These are phyloP conservation scores for Nitzschia inconspicua DNA, from an alignment of 108 stramenopile genomes.

Conservation along the genomic window DNA sequence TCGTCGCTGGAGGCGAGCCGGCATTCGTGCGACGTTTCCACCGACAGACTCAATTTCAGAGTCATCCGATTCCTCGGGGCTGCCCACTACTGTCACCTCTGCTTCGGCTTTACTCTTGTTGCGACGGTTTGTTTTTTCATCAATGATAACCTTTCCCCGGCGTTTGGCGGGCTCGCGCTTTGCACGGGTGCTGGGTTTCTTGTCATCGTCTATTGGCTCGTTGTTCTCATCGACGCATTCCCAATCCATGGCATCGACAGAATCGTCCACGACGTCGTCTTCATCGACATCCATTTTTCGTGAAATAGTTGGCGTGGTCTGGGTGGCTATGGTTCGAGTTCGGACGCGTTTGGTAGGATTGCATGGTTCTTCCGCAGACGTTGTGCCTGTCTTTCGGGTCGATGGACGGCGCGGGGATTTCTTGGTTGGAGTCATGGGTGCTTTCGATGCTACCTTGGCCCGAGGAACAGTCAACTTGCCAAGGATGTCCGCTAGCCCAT, in stretches of 20 bases:
- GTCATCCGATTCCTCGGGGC: not conserved
- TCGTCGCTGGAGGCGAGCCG: constrained; percentile 10
- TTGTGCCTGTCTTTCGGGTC: not conserved
- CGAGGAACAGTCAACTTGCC: constrained; percentile 9
- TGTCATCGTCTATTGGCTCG: constrained; percentile 2
- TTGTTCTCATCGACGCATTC: constrained; percentile 22
- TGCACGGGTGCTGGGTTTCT: not conserved
- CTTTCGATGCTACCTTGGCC: too few species aligned
- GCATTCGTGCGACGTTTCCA: too few species aligned
- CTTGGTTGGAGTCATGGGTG: not conserved
- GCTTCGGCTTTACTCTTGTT: not conserved
- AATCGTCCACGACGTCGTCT: constrained; percentile 10
- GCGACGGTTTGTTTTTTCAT: not conserved
- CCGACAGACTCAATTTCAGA: not conserved
- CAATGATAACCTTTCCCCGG: not conserved
- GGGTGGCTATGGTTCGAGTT: constrained; percentile 1
- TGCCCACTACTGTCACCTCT: not conserved
- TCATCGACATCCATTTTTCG: constrained; percentile 12
- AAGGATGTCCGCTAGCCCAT: constrained; percentile 30
- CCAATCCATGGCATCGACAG: constrained; percentile 35
- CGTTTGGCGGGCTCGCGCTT: not conserved
- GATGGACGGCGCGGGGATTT: not conserved
- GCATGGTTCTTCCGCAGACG: not conserved
- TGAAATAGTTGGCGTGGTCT: not conserved
- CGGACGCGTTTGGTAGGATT: not conserved